Conservation (phyloP, 1,139 yeast genomes). For the Hemisphaericaspora subhashii region DNA sequence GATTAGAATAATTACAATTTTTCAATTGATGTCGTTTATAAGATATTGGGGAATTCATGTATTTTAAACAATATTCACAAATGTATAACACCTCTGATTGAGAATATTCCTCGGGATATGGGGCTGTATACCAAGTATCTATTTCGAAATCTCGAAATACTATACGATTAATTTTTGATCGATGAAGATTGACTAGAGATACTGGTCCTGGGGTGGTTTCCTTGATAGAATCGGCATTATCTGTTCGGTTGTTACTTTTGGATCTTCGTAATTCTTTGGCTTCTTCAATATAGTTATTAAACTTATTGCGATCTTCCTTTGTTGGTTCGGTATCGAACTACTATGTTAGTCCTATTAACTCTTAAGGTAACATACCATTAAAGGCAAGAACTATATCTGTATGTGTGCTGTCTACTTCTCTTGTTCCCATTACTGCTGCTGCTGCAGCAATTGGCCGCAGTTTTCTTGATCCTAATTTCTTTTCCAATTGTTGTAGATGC, state of each 20-base stretch:
- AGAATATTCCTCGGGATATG: conserved; percentile 87
- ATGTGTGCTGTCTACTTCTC: no score
- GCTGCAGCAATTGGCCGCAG: no score
- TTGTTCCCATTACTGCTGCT: no score
- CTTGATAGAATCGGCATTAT: conserved; percentile 4
- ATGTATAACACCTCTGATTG: conserved; percentile 62
- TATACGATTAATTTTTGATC: conserved; percentile 48
- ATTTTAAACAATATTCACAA: conserved; percentile 85
- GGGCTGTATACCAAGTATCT: conserved; percentile 90
- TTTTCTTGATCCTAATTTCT: not conserved
- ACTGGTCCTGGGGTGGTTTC: conserved; percentile 20
- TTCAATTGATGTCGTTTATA: conserved; percentile 71
- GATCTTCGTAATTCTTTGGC: conserved; percentile 27
- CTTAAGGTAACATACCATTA: no score
- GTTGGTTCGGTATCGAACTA: conserved; percentile 67
- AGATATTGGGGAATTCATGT: conserved; percentile 70
- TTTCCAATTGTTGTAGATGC: not conserved
- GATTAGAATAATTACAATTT: conserved; percentile 53
- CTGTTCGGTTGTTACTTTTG: conserved; percentile 3
- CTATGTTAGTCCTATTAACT: no score
- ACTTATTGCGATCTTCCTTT: conserved; percentile 46
- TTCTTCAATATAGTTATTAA: conserved; percentile 31
- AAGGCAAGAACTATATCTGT: no score
- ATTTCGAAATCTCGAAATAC: conserved; percentile 73
- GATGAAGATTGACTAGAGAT: conserved; percentile 8